Evolutionary conservation across 495 filamentous ascomycete genomes (phyloP), one percentile per base, ranked within the genome.

Genomic region (Penicillium silybi): DNA sequence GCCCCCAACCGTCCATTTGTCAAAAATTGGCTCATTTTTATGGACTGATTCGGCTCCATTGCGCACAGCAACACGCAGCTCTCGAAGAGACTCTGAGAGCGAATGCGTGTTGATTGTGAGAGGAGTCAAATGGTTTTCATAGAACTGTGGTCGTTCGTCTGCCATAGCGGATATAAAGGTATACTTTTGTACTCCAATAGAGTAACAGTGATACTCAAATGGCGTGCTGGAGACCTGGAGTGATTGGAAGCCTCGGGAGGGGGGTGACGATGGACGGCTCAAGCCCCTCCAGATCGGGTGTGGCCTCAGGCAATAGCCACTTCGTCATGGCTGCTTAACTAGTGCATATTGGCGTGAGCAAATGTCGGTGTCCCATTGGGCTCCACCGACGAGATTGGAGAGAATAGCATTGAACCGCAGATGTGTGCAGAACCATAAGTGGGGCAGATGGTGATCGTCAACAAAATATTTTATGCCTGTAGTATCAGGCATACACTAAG

Each of bases 41-140:
- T 65, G 55, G 10, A 75, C 52, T 11, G 63, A 17, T 16, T 60
- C 46, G 27, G 66, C 61, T 11, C 67, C 67, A 48, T 59, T 56
- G 13, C 52, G 55, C 39, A 72, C 61, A 2, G 68, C 68, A 16
- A 32, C 25, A 20, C 62, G 65, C 9, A 75, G 48, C 35, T 72
- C 55, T 44, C 57, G 26, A 0, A 73, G 58, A 7, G 56, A 50
- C 1, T 59, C 25, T 1, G 45, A 9, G 3, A 65, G 54, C 3
- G 63, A 53, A 17, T 29, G 39, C 0, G 54, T 15, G 45, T 61
- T 53, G 23, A 65, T 38, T 10, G 43, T 32, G n/a, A 56, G 45
- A 7, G 50, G 57, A 20, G 25, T 45, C 29, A 65, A 41, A 2
- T 51, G 53, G 42, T 68, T 65, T 41, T 61, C 34, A 44, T 61